Percentiles rank a stretch among this genome's conserved stretches.
These are phyloP conservation scores for Lactuca saligna DNA, from an alignment of 129 eudicot genomes.

Conservation along the genomic window DNA sequence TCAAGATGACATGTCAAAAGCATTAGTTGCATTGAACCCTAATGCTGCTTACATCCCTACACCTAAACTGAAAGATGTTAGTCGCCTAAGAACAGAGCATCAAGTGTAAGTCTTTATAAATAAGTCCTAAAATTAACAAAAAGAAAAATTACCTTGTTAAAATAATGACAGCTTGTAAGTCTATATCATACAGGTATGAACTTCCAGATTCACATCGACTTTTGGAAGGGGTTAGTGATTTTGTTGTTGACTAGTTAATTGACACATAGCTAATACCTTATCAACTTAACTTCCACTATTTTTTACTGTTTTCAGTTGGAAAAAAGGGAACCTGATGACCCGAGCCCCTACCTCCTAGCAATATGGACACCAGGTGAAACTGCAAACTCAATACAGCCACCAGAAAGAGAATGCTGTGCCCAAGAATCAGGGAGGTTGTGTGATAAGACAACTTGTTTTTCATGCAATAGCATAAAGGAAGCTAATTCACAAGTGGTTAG, in stretches of 20 bases:
- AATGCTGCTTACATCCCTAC: constrained; percentile 66
- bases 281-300: constrained; percentile 12
- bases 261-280: background rate
- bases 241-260: background rate
- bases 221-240: constrained; percentile 65
- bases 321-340: constrained; percentile 77
- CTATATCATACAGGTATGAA: constrained; percentile 63
- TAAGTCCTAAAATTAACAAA: background rate
- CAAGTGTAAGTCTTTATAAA: constrained; percentile 44
- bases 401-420: constrained; percentile 48
- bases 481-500: constrained; percentile 63
- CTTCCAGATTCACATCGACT: constrained; percentile 90
- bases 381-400: constrained; percentile 62
- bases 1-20: constrained; percentile 63
- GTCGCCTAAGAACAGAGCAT: constrained; percentile 90
- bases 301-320: constrained; percentile 52
- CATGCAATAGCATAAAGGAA: constrained; percentile 60
- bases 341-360: constrained; percentile 84
- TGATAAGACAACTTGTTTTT: constrained; percentile 44
- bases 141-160: background rate
- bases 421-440: constrained; percentile 52
- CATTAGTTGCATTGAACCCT: constrained; percentile 63
- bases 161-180: too few relatives aligned
- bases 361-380: constrained; percentile 98
- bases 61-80: constrained; percentile 78